Base-by-base conservation (phyloP, 108 stramenopile species). In the Cyclotella distinguenda region DNA sequence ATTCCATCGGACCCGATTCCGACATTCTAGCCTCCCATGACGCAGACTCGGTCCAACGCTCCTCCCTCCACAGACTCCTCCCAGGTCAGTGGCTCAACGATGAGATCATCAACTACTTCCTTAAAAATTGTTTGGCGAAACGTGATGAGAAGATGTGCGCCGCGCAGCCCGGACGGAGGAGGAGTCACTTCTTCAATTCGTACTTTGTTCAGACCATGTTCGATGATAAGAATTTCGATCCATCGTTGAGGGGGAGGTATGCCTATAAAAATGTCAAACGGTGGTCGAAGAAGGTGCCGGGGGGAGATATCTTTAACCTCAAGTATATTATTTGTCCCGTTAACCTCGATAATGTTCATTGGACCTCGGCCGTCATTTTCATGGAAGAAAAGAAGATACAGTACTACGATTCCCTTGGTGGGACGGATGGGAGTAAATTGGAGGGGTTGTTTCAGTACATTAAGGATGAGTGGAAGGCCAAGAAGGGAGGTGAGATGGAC, bases 51-150 rank as follows among this genome's bases (percentile, higher is more conserved):
- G 86, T 92, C 26, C 83, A 78, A 50, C 78, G 89, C 3, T 28
- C 44, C 26, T 87, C 84, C 34, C 82, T 95, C 70, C 81, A 77
- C 8, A 73, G 65, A 30, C 78, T 95, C 6, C 72, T 60, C 36
- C 90, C 89, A 0, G 87, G 88, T 19, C 68, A 80, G 46, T 98
- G 97, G 97, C 78, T 98, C 56, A 97, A 96, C 52, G 97, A 98
- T 66, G 97, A 98, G 82, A 89, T 97, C 8, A 96, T 98, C 42
- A 95, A 97, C 56, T 96, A 92, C 74, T 98, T 95, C 69, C 82
- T 91, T 44, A 68, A 81, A 21, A 87, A 94, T 80, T 78, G 69
- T 52, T 72, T 97, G 38, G 75, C 88, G 35, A 80, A 72, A 19
- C 83, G 94, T 1, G 94, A 97, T 51, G 84, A 88, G 48, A 78